Conservation (phyloP, 2,329 filamentous ascomycete genomes). For the Fusarium sp. region DNA sequence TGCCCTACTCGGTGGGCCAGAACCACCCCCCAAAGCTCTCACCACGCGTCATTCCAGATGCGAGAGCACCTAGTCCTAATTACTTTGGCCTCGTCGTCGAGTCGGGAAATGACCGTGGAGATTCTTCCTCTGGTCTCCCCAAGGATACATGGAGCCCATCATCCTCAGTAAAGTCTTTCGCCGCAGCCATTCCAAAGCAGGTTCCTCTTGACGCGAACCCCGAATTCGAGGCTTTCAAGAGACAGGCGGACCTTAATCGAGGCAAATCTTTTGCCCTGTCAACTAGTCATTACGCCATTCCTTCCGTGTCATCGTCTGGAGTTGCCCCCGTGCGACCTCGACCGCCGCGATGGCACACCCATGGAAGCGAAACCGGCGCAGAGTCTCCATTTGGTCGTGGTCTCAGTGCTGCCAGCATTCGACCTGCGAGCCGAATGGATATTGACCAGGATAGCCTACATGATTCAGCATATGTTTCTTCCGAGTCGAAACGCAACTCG, state of each 20-base stretch:
- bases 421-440: slow-evolving; percentile 51
- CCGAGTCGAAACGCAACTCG: slow-evolving; percentile 64
- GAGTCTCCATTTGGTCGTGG: slow-evolving; percentile 47
- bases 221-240: slow-evolving; percentile 83
- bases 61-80: slow-evolving; percentile 75
- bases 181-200: slow-evolving; percentile 73
- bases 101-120: slow-evolving; percentile 67
- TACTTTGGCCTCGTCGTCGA: slow-evolving; percentile 86
- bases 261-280: slow-evolving; percentile 58
- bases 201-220: slow-evolving; percentile 80
- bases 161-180: slow-evolving; percentile 76
- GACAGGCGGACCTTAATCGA: slow-evolving; percentile 74
- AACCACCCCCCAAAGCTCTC: slow-evolving; percentile 63
- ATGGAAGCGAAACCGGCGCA: slow-evolving; percentile 55
- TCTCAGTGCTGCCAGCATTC: slow-evolving; percentile 32
- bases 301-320: slow-evolving; percentile 36
- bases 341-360: slow-evolving; percentile 60
- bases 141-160: slow-evolving; percentile 81
- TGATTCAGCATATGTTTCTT: slow-evolving; percentile 66
- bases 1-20: slow-evolving; percentile 66
- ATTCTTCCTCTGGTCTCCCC: slow-evolving; percentile 72
- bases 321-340: slow-evolving; percentile 52
- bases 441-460: slow-evolving; percentile 57
- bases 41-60: slow-evolving; percentile 50
- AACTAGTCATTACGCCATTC: slow-evolving; percentile 56